phyloP scores from a whole-genome alignment of 768 basidiomycete species.

The Mrakia blollopis region DNA sequence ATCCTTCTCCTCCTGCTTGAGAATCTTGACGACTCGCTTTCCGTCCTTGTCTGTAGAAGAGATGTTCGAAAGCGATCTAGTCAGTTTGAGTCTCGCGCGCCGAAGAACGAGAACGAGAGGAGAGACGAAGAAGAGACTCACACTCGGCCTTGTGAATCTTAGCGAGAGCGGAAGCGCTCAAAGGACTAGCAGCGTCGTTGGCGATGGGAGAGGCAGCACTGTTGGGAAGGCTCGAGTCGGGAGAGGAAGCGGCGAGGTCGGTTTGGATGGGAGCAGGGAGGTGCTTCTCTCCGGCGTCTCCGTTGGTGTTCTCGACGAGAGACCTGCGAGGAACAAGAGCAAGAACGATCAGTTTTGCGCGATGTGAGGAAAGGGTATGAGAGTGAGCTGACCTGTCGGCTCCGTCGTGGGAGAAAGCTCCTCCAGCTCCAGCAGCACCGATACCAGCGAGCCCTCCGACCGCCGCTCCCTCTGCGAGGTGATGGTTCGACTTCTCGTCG shows the following conservation, averaged over 20 bases:
- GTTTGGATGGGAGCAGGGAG: slow-evolving; percentile 14
- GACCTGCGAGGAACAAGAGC: background rate
- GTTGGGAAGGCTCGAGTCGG: background rate
- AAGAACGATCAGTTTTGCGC: too few species aligned
- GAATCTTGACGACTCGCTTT: slow-evolving; percentile 13
- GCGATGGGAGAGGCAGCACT: background rate
- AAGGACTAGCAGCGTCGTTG: background rate
- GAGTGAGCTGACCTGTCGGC: too few species aligned
- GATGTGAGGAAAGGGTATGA: too few species aligned
- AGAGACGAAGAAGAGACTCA: background rate
- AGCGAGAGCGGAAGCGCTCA: background rate
- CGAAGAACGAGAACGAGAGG: background rate
- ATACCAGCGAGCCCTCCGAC: background rate
- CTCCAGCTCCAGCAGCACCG: slow-evolving; percentile 10
- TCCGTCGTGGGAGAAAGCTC: background rate
- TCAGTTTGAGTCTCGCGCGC: background rate
- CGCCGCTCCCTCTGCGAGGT: background rate
- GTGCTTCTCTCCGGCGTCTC: background rate
- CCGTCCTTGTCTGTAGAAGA: slow-evolving; percentile 5
- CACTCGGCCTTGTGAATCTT: slow-evolving; percentile 13
- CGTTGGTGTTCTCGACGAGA: background rate
- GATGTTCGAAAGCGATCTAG: background rate
- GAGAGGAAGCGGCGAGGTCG: slow-evolving; percentile 5
- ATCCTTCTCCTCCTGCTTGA: slow-evolving; percentile 22
- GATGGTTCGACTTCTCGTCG: slow-evolving; percentile 7